Evolutionary conservation across 2,329 filamentous ascomycete species (phyloP).

Genomic region (Paraphoma sp.): DNA sequence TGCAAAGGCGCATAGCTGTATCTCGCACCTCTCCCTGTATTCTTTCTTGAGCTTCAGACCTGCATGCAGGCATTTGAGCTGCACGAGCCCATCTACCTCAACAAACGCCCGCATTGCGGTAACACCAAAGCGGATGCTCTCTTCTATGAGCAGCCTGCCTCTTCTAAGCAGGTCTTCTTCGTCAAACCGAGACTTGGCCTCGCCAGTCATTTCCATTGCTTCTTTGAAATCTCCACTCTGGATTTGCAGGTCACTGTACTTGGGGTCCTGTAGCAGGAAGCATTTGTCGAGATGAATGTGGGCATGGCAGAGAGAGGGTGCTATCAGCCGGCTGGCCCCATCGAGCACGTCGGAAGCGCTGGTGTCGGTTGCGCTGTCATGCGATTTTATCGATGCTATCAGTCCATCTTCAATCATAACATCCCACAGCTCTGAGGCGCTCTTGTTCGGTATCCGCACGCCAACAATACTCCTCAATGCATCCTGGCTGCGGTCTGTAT

Average conservation of each 20-base stretch:
- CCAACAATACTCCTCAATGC: conserved; percentile 36
- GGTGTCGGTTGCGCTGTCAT: conserved; percentile 16
- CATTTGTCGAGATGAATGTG: conserved; percentile 76
- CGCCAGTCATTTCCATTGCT: conserved; percentile 64
- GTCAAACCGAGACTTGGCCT: conserved; percentile 70
- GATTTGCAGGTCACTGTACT: conserved; percentile 67
- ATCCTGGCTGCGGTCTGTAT: too few species aligned
- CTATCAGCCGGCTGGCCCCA: conserved; percentile 51
- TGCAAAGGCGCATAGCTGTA: conserved; percentile 75
- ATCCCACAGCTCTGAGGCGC: conserved; percentile 45
- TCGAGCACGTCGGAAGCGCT: conserved; percentile 47
- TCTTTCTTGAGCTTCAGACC: conserved; percentile 64
- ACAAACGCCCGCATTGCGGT: conserved; percentile 75
- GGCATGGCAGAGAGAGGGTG: conserved; percentile 70
- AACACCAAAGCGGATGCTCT: conserved; percentile 69
- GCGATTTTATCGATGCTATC: conserved; percentile 43
- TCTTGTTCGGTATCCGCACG: conserved; percentile 44
- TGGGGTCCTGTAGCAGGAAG: conserved; percentile 64
- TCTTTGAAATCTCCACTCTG: conserved; percentile 68
- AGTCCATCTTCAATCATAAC: conserved; percentile 41
- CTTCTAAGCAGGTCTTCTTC: conserved; percentile 67
- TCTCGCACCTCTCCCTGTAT: conserved; percentile 60
- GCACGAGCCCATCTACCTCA: conserved; percentile 70
- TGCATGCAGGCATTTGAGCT: conserved; percentile 63
- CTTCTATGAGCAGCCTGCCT: conserved; percentile 69